Conservation (phyloP, 441 rosid species). For the Populus hybrid region DNA sequence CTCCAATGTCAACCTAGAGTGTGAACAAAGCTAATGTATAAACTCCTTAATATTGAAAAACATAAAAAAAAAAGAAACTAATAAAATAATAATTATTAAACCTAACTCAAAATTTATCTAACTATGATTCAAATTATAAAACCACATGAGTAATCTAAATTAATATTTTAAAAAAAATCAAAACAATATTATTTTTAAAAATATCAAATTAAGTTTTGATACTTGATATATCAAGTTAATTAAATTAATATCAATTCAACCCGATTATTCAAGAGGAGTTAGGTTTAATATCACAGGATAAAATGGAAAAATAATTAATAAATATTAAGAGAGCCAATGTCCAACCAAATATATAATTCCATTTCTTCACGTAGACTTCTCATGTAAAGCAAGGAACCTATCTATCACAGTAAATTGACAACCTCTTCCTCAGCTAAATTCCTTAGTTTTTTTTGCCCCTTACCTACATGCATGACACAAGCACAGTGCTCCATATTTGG, state of each 20-base stretch:
- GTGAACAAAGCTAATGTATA: conserved; percentile 46
- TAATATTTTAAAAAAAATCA: no score
- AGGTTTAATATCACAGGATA: neutral
- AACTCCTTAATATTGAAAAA: neutral
- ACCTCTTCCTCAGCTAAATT: neutral
- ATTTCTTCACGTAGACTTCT: conserved; percentile 64
- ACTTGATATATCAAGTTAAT: no score
- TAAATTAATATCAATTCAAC: no score
- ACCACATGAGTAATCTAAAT: no score
- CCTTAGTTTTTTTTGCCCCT: neutral
- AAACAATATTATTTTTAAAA: no score
- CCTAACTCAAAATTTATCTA: no score
- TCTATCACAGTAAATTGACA: conserved; percentile 4
- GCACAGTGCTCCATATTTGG: neutral
- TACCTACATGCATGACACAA: neutral
- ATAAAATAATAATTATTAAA: no score
- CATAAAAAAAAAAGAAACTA: neutral
- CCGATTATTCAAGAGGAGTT: no score
- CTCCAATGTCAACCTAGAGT: conserved; percentile 70
- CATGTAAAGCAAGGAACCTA: conserved; percentile 42
- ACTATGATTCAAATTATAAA: no score
- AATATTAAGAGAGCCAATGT: neutral
- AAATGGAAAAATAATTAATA: neutral
- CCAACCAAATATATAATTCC: conserved; percentile 32
- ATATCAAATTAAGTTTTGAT: no score